Percentiles rank a stretch among this genome's conserved stretches.
These are phyloP conservation scores for Cenchrus purpureus DNA, from an alignment of 176 grass and related monocot genomes.

Conservation along the genomic window DNA sequence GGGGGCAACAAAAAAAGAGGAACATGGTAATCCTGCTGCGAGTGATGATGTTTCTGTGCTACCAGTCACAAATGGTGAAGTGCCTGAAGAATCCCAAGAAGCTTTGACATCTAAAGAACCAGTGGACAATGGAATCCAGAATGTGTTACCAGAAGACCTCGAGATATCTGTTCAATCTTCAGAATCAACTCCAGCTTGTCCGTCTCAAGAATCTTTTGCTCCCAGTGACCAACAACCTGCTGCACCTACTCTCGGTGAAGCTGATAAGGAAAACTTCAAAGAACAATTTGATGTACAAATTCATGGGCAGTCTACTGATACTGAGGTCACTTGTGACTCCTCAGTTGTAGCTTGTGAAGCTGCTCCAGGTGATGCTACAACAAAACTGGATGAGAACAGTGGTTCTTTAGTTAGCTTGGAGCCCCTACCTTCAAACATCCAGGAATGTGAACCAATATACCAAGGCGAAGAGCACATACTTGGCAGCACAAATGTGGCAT, in stretches of 20 bases:
- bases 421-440: slow-evolving; percentile 44
- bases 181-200: slow-evolving; percentile 40
- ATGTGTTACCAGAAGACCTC: slow-evolving; percentile 33
- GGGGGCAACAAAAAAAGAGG: slow-evolving; percentile 33
- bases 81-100: slow-evolving; percentile 31
- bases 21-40: slow-evolving; percentile 20
- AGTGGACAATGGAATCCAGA: slow-evolving; percentile 32
- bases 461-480: slow-evolving; percentile 93
- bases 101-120: slow-evolving; percentile 42
- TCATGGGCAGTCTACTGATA: slow-evolving; percentile 39
- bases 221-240: slow-evolving; percentile 32
- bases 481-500: slow-evolving; percentile 47
- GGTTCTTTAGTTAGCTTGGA: slow-evolving; percentile 48
- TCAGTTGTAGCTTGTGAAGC: slow-evolving; percentile 35
- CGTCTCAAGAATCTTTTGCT: slow-evolving; percentile 48
- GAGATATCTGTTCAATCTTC: slow-evolving; percentile 39
- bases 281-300: slow-evolving; percentile 38
- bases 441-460: slow-evolving; percentile 78
- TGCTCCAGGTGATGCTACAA: slow-evolving; percentile 41
- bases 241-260: slow-evolving; percentile 33
- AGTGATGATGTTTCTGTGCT: slow-evolving; percentile 37
- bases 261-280: slow-evolving; percentile 43
- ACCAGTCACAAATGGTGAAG: slow-evolving; percentile 31
- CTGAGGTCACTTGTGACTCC: slow-evolving; percentile 28
- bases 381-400: slow-evolving; percentile 50